Evolutionary conservation across 116 monocot genomes (phyloP).

Genomic region (Phalaenopsis hybrid): DNA sequence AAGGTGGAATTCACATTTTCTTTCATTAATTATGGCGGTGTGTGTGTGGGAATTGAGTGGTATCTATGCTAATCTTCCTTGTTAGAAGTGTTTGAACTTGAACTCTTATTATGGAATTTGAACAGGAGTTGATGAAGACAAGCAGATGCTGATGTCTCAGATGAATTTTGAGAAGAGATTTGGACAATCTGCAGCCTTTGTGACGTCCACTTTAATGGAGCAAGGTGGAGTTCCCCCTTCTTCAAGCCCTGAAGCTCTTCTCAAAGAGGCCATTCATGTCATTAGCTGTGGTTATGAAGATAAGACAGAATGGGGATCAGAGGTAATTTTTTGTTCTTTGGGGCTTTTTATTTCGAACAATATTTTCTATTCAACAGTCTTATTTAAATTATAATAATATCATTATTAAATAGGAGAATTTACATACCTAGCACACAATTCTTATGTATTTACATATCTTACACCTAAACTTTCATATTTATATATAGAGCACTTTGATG

Average conservation of each 20-base stretch:
- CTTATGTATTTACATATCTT: no score
- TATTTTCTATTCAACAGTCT: no score
- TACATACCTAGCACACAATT: no score
- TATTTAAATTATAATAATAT: no score
- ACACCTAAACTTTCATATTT: no score
- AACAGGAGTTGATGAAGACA: constrained; percentile 54
- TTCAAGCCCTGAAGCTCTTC: constrained; percentile 78
- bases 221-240: constrained; percentile 93
- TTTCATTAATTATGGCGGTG: no score
- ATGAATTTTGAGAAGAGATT: constrained; percentile 97
- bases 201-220: constrained; percentile 94
- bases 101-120: not conserved
- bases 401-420: no score
- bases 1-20: no score
- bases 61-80: not conserved
- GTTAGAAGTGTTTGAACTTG: not conserved
- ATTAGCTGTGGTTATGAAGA: constrained; percentile 98
- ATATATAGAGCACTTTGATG: no score
- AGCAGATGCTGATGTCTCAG: constrained; percentile 64
- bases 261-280: constrained; percentile 97
- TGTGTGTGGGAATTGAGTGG: no score
- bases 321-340: constrained; percentile 3
- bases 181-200: constrained; percentile 90
- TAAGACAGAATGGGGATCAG: constrained; percentile 91
- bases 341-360: no score